Conservation (phyloP, 106 monocot species). For the Iris macrosiphon region DNA sequence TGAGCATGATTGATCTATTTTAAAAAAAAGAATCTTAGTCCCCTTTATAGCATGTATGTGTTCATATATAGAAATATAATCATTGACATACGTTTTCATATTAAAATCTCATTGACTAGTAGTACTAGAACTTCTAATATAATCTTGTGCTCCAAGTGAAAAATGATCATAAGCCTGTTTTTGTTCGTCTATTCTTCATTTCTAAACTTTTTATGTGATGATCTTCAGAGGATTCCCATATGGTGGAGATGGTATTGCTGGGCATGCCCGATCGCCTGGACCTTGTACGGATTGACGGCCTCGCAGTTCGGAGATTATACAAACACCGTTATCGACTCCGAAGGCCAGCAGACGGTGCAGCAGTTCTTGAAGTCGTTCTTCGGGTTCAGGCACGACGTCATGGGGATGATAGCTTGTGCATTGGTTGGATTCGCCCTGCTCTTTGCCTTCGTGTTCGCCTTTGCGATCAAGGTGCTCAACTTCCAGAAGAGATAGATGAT, state of each 20-base stretch:
- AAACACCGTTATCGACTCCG: not conserved
- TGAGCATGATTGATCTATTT: too few relatives aligned
- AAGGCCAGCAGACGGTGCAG: not conserved
- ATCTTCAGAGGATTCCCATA: slow-evolving; percentile 25
- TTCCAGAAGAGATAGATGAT: slow-evolving; percentile 19
- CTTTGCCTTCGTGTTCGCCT: slow-evolving; percentile 20
- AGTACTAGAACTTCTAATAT: too few relatives aligned
- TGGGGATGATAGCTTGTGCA: slow-evolving; percentile 3
- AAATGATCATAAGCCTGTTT: too few relatives aligned
- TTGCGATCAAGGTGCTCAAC: slow-evolving; percentile 19
- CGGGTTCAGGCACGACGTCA: slow-evolving; percentile 19
- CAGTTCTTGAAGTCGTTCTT: slow-evolving; percentile 4
- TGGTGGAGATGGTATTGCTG: slow-evolving; percentile 30
- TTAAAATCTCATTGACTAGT: too few relatives aligned
- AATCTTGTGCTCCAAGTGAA: too few relatives aligned
- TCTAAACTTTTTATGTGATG: too few relatives aligned
- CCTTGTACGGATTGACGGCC: slow-evolving; percentile 15
- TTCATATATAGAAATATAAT: too few relatives aligned
- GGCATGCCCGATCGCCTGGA: slow-evolving; percentile 25
- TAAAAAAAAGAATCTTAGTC: too few relatives aligned
- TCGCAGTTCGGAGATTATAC: slow-evolving; percentile 25
- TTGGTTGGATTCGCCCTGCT: slow-evolving; percentile 16
- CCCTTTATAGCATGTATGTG: too few relatives aligned
- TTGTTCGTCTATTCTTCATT: too few relatives aligned
- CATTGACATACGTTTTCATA: too few relatives aligned